Percentiles rank a stretch among this genome's conserved stretches.
Conservation (phyloP, 148 eudicot genomes). For the Nyssa sinensis region DNA sequence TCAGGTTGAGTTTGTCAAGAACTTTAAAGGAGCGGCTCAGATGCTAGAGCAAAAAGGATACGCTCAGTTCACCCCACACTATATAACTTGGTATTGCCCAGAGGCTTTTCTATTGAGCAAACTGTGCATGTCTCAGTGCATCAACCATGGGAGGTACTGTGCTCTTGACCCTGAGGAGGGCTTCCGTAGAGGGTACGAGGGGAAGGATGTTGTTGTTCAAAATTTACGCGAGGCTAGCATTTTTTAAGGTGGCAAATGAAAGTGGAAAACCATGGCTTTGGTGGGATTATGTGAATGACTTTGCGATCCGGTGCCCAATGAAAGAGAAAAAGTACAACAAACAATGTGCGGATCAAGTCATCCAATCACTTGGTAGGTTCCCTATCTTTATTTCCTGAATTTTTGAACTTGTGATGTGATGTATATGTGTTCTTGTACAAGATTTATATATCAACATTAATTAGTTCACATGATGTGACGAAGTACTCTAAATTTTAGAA, state of each 20-base stretch:
- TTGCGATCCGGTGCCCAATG: conserved; percentile 93
- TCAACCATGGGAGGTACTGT: conserved; percentile 91
- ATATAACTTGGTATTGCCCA: conserved; percentile 97
- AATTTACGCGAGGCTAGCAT: conserved; percentile 85
- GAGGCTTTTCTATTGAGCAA: conserved; percentile 73
- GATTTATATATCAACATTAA: not conserved
- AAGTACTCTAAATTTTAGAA: not conserved
- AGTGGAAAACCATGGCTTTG: conserved; percentile 91
- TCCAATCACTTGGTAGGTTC: conserved; percentile 77
- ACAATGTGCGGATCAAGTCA: conserved; percentile 78
- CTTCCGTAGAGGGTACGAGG: conserved; percentile 76
- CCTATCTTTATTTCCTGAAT: not conserved
- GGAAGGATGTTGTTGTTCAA: conserved; percentile 92
- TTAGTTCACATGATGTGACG: not conserved
- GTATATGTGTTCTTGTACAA: not conserved
- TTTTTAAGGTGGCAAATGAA: conserved; percentile 83
- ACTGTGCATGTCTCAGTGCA: conserved; percentile 93
- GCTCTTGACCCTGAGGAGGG: conserved; percentile 97
- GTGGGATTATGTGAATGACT: conserved; percentile 99
- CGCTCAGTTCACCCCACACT: conserved; percentile 81
- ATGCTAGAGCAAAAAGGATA: conserved; percentile 82
- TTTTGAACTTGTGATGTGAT: no score
- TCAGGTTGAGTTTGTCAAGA: conserved; percentile 75
- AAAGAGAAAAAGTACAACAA: conserved; percentile 67
- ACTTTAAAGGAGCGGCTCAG: conserved; percentile 90